These are phyloP conservation scores for Coprinellus micaceus DNA, from an alignment of 768 basidiomycete species.

Conservation along the genomic window DNA sequence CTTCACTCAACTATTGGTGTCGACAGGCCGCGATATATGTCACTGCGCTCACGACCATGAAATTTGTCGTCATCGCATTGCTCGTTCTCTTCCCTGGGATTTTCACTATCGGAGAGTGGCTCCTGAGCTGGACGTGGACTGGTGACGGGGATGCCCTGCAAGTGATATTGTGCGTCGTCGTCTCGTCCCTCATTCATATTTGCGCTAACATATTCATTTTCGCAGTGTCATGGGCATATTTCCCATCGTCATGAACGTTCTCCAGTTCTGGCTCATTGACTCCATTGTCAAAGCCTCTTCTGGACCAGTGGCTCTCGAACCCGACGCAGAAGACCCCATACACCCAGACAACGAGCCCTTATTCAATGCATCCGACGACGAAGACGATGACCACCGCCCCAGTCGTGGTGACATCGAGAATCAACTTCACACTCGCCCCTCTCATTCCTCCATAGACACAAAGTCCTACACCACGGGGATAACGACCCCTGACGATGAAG, in stretches of 20 bases:
- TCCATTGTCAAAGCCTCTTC: constrained; percentile 80
- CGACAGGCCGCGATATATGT: constrained; percentile 83
- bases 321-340: background rate
- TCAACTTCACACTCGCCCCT: background rate
- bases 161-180: constrained; percentile 69
- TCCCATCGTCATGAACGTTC: constrained; percentile 81
- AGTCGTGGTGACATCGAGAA: background rate
- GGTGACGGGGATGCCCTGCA: constrained; percentile 62
- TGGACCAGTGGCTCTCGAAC: constrained; percentile 1
- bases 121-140: constrained; percentile 73
- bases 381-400: background rate
- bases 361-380: constrained; percentile 2
- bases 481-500: constrained; percentile 1
- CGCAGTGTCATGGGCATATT: constrained; percentile 85
- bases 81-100: constrained; percentile 70
- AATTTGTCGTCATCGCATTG: constrained; percentile 77
- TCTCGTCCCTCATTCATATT: background rate
- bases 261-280: constrained; percentile 96
- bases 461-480: background rate
- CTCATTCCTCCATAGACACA: background rate
- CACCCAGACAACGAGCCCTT: background rate
- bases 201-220: constrained; percentile 5
- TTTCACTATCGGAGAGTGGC: constrained; percentile 78
- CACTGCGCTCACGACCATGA: constrained; percentile 79
- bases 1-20: constrained; percentile 65